Evolutionary conservation across 163 green algal species (phyloP).

Genomic region (Scenedesmus sp.): DNA sequence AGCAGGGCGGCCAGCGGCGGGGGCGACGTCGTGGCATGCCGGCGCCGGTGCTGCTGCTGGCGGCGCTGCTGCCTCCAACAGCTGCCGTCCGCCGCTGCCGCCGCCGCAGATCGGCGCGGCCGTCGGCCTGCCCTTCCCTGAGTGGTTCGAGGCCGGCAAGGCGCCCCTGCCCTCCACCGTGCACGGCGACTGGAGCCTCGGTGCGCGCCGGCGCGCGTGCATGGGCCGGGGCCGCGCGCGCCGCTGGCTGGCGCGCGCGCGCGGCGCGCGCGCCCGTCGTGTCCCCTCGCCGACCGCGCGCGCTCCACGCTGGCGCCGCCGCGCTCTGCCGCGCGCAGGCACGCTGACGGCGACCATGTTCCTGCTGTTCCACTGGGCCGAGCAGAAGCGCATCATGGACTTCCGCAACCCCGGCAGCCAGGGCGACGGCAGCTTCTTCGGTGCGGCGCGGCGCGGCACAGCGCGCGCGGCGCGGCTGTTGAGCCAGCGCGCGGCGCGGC

Average conservation of each 20-base stretch:
- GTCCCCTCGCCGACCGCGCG: too few relatives aligned
- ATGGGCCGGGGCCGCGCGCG: too few relatives aligned
- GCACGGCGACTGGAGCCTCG: constrained; percentile 79
- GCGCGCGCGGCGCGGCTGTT: too few relatives aligned
- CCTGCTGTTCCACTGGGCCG: constrained; percentile 85
- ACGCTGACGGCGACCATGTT: constrained; percentile 87
- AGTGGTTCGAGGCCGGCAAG: constrained; percentile 92
- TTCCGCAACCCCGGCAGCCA: constrained; percentile 91
- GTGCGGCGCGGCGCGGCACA: too few relatives aligned
- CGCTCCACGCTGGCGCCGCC: not conserved
- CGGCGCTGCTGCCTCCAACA: too few relatives aligned
- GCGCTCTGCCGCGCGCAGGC: constrained; percentile 14
- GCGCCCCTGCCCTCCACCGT: constrained; percentile 50
- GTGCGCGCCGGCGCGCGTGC: constrained; percentile 58
- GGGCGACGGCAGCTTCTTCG: constrained; percentile 86
- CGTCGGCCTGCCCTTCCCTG: constrained; percentile 67
- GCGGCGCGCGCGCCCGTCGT: too few relatives aligned
- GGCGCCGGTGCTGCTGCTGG: not conserved
- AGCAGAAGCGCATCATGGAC: constrained; percentile 91
- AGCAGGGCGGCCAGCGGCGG: not conserved
- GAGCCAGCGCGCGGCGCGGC: too few relatives aligned
- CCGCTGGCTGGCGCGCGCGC: too few relatives aligned
- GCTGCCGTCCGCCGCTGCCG: too few relatives aligned
- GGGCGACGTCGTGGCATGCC: not conserved
- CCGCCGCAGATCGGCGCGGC: constrained; percentile 64